A percentile compares a stretch with the other conserved stretches of the same genome.
phyloP scores from a whole-genome alignment of 139 green algal species.

The Picochlorum sp. region DNA sequence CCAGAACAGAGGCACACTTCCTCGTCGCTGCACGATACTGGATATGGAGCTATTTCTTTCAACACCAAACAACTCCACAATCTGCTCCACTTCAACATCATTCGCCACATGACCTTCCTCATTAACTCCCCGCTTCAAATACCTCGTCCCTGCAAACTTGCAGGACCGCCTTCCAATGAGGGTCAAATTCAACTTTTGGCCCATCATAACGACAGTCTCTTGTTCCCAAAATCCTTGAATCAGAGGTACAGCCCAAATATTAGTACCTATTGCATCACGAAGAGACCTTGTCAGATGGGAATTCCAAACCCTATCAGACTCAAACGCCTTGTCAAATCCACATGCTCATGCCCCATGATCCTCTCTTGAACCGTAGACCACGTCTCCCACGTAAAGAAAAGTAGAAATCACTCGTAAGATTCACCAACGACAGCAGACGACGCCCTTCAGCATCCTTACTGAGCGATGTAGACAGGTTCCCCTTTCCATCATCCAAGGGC shows the following conservation, averaged over 20 bases:
- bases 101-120: conserved; percentile 83
- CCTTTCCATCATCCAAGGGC: conserved; percentile 42
- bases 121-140: conserved; percentile 86
- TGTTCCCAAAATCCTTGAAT: conserved; percentile 91
- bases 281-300: conserved; percentile 65
- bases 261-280: conserved; percentile 37
- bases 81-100: conserved; percentile 90
- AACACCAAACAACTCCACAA: conserved; percentile 11
- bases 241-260: conserved; percentile 73
- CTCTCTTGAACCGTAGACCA: conserved; percentile 66
- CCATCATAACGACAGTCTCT: conserved; percentile 64
- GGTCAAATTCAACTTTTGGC: conserved; percentile 73
- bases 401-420: conserved; percentile 88
- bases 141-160: conserved; percentile 93
- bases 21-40: conserved; percentile 63
- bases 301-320: conserved; percentile 92
- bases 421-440: conserved; percentile 68
- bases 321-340: conserved; percentile 28
- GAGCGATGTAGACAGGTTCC: background rate
- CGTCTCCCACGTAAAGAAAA: conserved; percentile 79
- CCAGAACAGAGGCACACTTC: conserved; percentile 91
- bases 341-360: conserved; percentile 6
- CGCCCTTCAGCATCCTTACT: conserved; percentile 45
- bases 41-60: background rate
- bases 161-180: conserved; percentile 74